A percentile compares a stretch with the other conserved stretches of the same genome.
phyloP scores from a whole-genome alignment of 495 filamentous ascomycete genomes.

The Aspergillus nidulans region DNA sequence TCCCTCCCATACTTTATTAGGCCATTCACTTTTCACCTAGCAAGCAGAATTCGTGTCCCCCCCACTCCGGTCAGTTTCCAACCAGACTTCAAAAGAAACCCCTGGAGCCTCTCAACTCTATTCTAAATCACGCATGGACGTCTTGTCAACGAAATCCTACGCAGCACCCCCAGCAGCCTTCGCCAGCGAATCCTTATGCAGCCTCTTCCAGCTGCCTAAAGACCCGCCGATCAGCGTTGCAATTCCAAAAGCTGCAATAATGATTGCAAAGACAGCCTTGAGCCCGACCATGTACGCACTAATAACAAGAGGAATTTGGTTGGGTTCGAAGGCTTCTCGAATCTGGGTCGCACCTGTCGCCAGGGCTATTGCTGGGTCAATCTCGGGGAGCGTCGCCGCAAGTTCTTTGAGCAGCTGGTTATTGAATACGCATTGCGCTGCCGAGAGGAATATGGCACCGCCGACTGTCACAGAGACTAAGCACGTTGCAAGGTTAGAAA shows the following conservation, averaged over 20 bases:
- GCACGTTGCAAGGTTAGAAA: neutral
- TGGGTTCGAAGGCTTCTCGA: neutral
- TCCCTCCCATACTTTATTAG: too few species aligned
- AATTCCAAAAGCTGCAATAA: neutral
- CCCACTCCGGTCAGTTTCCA: too few species aligned
- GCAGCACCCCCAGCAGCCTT: neutral
- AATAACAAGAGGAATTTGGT: neutral
- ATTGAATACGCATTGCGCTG: neutral
- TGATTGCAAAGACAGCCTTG: neutral
- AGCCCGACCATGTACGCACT: neutral
- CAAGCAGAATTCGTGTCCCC: too few species aligned
- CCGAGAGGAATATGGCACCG: neutral
- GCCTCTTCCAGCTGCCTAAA: neutral
- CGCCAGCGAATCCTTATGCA: neutral
- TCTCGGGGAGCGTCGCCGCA: neutral
- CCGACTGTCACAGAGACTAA: neutral
- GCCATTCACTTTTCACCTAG: too few species aligned
- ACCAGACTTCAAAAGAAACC: too few species aligned
- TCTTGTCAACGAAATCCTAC: neutral
- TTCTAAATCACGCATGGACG: too few species aligned
- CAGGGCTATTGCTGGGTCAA: neutral
- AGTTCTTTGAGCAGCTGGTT: neutral
- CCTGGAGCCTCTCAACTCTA: too few species aligned
- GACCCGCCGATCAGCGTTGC: neutral
- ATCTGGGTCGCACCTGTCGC: conserved; percentile 5